These are phyloP conservation scores for Rhododendron mucronatum DNA, from an alignment of 148 eudicot species.

Conservation along the genomic window DNA sequence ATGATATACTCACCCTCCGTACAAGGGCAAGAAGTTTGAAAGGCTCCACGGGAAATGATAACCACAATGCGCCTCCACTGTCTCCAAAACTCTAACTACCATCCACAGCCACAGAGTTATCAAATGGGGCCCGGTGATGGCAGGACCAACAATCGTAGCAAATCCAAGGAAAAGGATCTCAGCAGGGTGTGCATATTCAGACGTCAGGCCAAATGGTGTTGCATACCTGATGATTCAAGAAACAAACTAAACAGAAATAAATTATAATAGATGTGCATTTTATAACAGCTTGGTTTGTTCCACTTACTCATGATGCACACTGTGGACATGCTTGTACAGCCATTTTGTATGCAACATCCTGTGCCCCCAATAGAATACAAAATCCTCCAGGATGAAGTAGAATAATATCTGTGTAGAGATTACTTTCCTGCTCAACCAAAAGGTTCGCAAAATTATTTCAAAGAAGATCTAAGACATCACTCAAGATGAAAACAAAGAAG, in stretches of 20 bases:
- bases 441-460: conserved; percentile 6
- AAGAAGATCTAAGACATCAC: neutral
- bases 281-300: neutral
- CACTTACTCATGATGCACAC: conserved; percentile 94
- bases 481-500: neutral
- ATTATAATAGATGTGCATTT: neutral
- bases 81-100: conserved; percentile 88
- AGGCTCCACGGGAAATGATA: conserved; percentile 97
- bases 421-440: conserved; percentile 64
- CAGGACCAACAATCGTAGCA: conserved; percentile 91
- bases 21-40: conserved; percentile 78
- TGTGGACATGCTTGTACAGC: conserved; percentile 92
- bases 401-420: conserved; percentile 67
- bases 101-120: conserved; percentile 96
- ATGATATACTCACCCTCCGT: conserved; percentile 68
- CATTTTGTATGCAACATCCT: conserved; percentile 89
- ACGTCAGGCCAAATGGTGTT: conserved; percentile 95
- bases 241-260: neutral
- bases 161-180: conserved; percentile 95
- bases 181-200: conserved; percentile 97
- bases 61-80: conserved; percentile 95
- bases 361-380: conserved; percentile 96
- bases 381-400: conserved; percentile 93
- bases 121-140: conserved; percentile 90
- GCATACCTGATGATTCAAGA: conserved; percentile 57